phyloP scores from a whole-genome alignment of 352 stramenopile species.

The Globisporangium paddicum region DNA sequence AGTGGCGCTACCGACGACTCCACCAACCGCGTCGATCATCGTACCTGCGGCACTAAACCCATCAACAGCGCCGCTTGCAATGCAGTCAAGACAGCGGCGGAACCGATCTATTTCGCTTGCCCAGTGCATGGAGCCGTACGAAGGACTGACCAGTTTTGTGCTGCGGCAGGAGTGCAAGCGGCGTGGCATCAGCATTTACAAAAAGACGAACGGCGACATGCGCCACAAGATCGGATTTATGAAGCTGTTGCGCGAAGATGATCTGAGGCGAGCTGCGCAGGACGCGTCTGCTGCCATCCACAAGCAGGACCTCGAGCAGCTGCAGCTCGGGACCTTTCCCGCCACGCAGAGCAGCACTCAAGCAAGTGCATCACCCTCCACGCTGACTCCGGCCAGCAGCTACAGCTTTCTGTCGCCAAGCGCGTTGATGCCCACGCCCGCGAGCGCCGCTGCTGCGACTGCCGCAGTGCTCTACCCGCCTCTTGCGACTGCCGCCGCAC shows the following conservation, averaged over 20 bases:
- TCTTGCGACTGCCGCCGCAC: not conserved
- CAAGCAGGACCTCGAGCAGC: not conserved
- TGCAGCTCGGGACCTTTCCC: not conserved
- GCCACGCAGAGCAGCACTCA: not conserved
- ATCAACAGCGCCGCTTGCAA: not conserved
- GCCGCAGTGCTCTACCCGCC: not conserved
- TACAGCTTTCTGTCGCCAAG: slow-evolving; percentile 1
- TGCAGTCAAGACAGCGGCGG: not conserved
- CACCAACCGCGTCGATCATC: not conserved
- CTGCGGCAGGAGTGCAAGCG: slow-evolving; percentile 4
- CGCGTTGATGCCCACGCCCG: not conserved
- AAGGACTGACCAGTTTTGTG: not conserved
- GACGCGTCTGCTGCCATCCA: not conserved
- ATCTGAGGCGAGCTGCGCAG: not conserved
- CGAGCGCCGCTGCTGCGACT: not conserved
- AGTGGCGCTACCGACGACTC: not conserved
- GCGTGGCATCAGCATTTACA: not conserved
- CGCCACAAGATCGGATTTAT: not conserved
- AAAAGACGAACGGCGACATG: not conserved
- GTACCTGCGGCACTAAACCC: not conserved
- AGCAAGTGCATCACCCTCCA: not conserved
- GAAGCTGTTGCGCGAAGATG: not conserved
- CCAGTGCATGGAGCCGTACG: slow-evolving; percentile 4
- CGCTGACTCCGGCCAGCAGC: not conserved
- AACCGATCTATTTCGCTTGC: not conserved